Evolutionary conservation across 768 basidiomycete genomes (phyloP).

Genomic region (Russula griseocarnosa): DNA sequence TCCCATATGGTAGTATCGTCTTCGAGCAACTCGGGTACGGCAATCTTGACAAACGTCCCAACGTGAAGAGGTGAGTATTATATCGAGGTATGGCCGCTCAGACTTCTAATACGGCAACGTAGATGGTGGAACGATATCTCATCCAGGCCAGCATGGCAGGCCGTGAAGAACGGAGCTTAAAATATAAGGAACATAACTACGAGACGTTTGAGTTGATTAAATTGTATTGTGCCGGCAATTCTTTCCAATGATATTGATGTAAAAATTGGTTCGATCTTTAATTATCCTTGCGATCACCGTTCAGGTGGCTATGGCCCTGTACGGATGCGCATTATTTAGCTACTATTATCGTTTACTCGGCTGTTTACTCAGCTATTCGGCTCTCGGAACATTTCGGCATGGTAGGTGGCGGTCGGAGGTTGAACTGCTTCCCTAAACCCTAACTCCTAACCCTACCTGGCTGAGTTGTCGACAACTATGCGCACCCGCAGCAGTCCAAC

Average conservation of each 20-base stretch:
- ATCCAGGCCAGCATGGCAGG: slow-evolving; percentile 15
- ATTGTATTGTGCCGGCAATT: not conserved
- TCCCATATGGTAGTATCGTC: not conserved
- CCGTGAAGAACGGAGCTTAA: slow-evolving; percentile 14
- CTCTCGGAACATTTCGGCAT: no score
- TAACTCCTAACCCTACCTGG: no score
- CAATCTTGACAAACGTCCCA: slow-evolving; percentile 7
- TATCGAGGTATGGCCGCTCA: not conserved
- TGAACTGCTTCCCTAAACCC: no score
- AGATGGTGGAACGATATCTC: slow-evolving; percentile 23
- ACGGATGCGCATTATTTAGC: no score
- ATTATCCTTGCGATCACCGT: not conserved
- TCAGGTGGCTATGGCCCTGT: no score
- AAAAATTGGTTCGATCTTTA: not conserved
- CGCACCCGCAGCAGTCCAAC: no score
- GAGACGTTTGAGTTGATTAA: not conserved
- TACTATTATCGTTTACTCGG: no score
- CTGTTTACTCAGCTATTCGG: no score
- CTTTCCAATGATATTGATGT: not conserved
- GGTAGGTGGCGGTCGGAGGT: no score
- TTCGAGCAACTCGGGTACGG: not conserved
- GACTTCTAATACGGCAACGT: not conserved
- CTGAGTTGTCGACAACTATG: no score
- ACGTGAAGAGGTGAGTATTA: slow-evolving; percentile 7
- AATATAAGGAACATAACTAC: not conserved